Percentiles rank a stretch among this genome's conserved stretches.
Conservation (phyloP, 176 grass and related monocot species). For the Canna indica region DNA sequence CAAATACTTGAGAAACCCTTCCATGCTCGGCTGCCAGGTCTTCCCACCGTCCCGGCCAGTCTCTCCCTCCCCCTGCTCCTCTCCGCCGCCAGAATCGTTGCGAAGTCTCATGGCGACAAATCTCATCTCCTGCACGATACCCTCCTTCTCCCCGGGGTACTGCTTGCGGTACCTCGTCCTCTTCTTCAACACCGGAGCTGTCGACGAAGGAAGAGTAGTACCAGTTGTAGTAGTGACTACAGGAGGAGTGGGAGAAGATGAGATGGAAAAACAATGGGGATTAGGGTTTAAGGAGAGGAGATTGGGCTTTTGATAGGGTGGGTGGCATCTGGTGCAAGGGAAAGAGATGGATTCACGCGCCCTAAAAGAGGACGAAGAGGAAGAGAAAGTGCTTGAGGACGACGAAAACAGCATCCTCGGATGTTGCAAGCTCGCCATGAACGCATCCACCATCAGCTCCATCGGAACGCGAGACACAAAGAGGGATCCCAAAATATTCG, state of each 20-base stretch:
- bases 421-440: not conserved
- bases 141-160: conserved; percentile 58
- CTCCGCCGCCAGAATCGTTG: conserved; percentile 8
- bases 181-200: conserved; percentile 25
- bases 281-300: conserved; percentile 12
- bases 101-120: conserved; percentile 93
- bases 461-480: too few species aligned
- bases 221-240: not conserved
- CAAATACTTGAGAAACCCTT: conserved; percentile 70
- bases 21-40: conserved; percentile 60
- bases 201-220: not conserved
- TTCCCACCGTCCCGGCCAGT: conserved; percentile 1
- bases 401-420: not conserved
- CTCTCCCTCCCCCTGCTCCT: conserved; percentile 1
- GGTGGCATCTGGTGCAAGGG: not conserved
- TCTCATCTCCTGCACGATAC: conserved; percentile 88
- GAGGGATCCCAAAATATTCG: too few species aligned
- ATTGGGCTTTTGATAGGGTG: not conserved
- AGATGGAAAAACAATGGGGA: conserved; percentile 5
- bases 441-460: not conserved
- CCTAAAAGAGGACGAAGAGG: not conserved
- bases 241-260: conserved; percentile 19
- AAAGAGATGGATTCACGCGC: not conserved
- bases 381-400: not conserved
- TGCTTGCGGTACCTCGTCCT: conserved; percentile 36